These are phyloP conservation scores for Phaeosphaeriaceae sp. DNA, from an alignment of 2,329 filamentous ascomycete species.

Conservation along the genomic window DNA sequence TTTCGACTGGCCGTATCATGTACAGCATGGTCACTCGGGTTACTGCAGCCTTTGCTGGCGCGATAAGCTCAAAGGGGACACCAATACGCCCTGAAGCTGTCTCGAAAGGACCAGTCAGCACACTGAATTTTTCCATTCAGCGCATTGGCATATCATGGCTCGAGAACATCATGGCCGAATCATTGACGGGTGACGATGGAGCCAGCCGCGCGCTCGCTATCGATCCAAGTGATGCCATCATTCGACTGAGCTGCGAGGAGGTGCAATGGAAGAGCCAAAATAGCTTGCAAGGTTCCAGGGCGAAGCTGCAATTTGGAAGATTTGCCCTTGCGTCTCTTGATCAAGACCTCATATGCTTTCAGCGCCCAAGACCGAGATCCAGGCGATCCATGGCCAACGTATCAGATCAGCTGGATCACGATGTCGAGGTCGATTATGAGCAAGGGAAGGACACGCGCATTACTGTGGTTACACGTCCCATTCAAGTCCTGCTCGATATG, in stretches of 20 bases:
- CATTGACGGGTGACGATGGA: constrained; percentile 13
- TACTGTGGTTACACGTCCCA: constrained; percentile 76
- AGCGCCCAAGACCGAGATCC: constrained; percentile 37
- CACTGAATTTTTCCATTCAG: constrained; percentile 33
- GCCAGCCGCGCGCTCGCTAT: constrained; percentile 23
- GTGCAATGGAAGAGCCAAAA: constrained; percentile 33
- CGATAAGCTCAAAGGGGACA: constrained; percentile 7
- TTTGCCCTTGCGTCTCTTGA: constrained; percentile 58
- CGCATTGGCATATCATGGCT: constrained; percentile 41
- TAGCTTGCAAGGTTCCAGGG: constrained; percentile 15
- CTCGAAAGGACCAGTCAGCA: constrained; percentile 4
- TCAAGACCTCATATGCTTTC: constrained; percentile 61
- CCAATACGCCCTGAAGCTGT: constrained; percentile 1
- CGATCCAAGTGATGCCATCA: constrained; percentile 37
- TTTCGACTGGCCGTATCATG: constrained; percentile 45
- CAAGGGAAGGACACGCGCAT: constrained; percentile 48
- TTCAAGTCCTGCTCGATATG: constrained; percentile 79
- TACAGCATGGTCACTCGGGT: constrained; percentile 37
- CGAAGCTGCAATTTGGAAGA: constrained; percentile 47
- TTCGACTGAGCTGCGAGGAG: constrained; percentile 30
- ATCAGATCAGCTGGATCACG: constrained; percentile 34
- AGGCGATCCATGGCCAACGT: constrained; percentile 28
- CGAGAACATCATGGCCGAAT: constrained; percentile 37
- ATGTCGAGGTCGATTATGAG: constrained; percentile 43
- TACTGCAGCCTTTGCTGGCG: constrained; percentile 25